Conservation (phyloP, 2,329 filamentous ascomycete species). For the Fusarium chuoi region DNA sequence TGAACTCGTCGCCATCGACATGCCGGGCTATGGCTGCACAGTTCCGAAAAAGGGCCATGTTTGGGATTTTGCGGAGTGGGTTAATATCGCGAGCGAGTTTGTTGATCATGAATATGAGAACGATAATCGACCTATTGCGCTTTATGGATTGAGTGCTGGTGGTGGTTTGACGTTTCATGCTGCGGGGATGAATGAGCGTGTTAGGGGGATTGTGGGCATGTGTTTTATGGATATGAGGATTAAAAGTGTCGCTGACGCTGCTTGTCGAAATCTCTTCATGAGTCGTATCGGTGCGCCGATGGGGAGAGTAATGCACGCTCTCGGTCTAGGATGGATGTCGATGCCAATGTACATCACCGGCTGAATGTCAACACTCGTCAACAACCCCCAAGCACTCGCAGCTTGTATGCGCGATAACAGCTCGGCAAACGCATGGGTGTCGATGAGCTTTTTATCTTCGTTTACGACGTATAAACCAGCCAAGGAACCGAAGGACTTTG, state of each 20-base stretch:
- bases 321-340: neutral
- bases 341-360: slow-evolving; percentile 8
- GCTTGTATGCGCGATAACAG: neutral
- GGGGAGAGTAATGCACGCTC: neutral
- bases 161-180: neutral
- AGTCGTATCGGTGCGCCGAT: neutral
- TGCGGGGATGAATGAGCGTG: neutral
- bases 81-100: neutral
- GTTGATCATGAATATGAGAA: neutral
- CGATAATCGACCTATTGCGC: neutral
- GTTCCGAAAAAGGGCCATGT: neutral
- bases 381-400: neutral
- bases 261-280: slow-evolving; percentile 12
- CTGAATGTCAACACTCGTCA: slow-evolving; percentile 6
- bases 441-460: neutral
- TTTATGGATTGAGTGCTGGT: neutral
- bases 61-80: neutral
- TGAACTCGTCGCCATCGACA: slow-evolving; percentile 11
- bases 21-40: slow-evolving; percentile 6
- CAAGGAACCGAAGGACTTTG: slow-evolving; percentile 1
- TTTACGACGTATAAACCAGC: neutral
- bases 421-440: neutral
- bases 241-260: neutral
- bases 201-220: slow-evolving; percentile 1
- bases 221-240: slow-evolving; percentile 23